A percentile compares a stretch with the other conserved stretches of the same genome.
phyloP scores from a whole-genome alignment of 257 asterid species.

The Nicotiana knightiana region DNA sequence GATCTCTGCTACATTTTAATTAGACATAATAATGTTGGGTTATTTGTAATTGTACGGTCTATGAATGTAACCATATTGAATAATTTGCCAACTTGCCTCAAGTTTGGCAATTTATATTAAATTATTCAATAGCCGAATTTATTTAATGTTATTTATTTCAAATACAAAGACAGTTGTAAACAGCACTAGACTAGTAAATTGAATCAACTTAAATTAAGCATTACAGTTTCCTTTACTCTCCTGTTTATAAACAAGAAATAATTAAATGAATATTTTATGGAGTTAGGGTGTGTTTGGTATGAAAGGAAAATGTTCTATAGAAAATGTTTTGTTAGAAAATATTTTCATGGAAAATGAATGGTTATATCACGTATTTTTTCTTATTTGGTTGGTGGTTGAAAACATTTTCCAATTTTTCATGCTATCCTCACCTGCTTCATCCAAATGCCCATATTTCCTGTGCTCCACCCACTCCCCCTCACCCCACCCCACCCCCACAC shows the following conservation, averaged over 20 bases:
- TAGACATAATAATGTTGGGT: background rate
- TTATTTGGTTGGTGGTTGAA: too few species aligned
- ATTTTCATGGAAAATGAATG: rapidly evolving
- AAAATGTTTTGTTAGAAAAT: too few species aligned
- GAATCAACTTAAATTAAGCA: background rate
- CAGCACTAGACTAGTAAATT: background rate
- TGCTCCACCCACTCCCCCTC: too few species aligned
- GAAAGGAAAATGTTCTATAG: too few species aligned
- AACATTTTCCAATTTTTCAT: too few species aligned
- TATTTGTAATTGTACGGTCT: background rate
- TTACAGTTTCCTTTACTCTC: background rate
- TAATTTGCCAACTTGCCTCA: background rate
- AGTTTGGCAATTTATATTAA: background rate
- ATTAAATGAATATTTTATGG: too few species aligned
- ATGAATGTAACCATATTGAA: background rate
- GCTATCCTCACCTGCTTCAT: too few species aligned
- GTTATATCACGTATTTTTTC: too few species aligned
- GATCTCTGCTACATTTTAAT: background rate
- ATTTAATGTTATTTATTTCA: background rate
- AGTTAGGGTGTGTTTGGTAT: too few species aligned
- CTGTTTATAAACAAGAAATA: background rate
- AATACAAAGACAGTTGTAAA: constrained; percentile 4
- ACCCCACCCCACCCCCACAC: too few species aligned
- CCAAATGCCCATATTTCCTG: too few species aligned
- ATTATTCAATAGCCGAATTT: background rate